Evolutionary conservation across 495 filamentous ascomycete species (phyloP), one percentile per base, ranked within the genome.

Genomic region (Apodospora peruviana): DNA sequence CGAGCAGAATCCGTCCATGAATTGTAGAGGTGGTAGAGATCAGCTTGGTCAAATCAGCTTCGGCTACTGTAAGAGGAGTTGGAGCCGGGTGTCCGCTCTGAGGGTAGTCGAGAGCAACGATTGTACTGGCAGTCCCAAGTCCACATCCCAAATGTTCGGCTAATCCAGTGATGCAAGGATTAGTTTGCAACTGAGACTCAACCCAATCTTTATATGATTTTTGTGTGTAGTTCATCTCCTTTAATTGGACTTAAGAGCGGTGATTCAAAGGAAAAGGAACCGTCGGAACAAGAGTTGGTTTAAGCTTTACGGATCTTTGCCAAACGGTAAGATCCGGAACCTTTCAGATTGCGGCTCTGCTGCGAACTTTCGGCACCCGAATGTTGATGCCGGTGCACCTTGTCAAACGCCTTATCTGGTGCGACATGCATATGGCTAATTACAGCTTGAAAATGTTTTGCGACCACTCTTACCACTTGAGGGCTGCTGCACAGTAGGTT

Each of bases 1-100:
- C 40, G 24, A 50, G 24, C n/a, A 50, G 24, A 50, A 50, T 44
- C 2, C 47, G 39, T 17, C 47, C 47, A 43, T 35, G 11, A 40
- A 29, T 36, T 35, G 47, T 34, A 32, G 47, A 49, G 36, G 47
- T 49, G 37, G 20, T 22, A 42, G 41, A 14, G 10, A 49, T 40
- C 25, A 49, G 24, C 38, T 32, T 18, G 27, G 16, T 16, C 18
- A 49, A 42, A 20, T 49, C 17, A 16, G 47, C 38, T 23, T 49
- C 47, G 10, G 47, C 20, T 32, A 42, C 23, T 3, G 39, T 43
- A 41, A 32, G 24, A 49, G 23, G 25, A 49, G 1, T 41, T 41
- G 39, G 47, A 7, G 24, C 38, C 35, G 39, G 16, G 5, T 19
- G 47, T 43, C 40, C 40, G 20, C 11, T 43, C 20, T n/a, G 5